Evolutionary conservation across 1,284 basidiomycete genomes (phyloP), one percentile per base, ranked within the genome.

Genomic region (Mycena sp.): DNA sequence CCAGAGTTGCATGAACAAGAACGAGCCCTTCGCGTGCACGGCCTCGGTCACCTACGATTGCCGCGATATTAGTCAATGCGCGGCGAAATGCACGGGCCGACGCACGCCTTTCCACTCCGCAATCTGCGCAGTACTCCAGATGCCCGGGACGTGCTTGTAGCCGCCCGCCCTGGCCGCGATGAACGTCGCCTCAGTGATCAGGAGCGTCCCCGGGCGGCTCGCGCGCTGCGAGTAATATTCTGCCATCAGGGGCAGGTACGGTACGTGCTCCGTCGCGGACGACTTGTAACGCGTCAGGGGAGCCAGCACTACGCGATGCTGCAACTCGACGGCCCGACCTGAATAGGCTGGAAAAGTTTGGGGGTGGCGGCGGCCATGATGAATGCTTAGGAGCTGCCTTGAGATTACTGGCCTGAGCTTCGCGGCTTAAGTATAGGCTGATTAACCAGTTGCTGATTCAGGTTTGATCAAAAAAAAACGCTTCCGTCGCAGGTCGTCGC

Each of bases 1-100:
- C 81, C 81, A 83, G 1, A 85, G 73, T 68, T 87, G 85, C 5
- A 76, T 19, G 69, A 75, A 82, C 64, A 86, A 80, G 69, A 72
- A 75, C 0, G 76, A 79, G 2, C 76, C 78, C 61, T 81, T 80
- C 7, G 75, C 74, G 70, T 84, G 83, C 12, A 73, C 69, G 4
- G 65, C 50, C 25, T 64, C 63, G 7, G 63, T 60, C 40, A 81
- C 66, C 72, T 75, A 40, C 23, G 7, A 19, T 49, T 11, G 25
- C 41, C 30, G 28, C 4, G n/a, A 44, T 28, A 19, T 3, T 12
- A 6, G 40, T 9, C 7, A 23, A 43, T n/a, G 21, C 7, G 21
- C 12, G 29, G 19, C 14, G 23, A 30, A 44, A 26, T 19, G n/a
- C n/a, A n/a, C n/a, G n/a, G n/a, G n/a, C 6, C 4, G 19, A 49